Evolutionary conservation across 1,139 yeast species (phyloP), one percentile per base, ranked within the genome.

Genomic region (Torulaspora pretoriensis): DNA sequence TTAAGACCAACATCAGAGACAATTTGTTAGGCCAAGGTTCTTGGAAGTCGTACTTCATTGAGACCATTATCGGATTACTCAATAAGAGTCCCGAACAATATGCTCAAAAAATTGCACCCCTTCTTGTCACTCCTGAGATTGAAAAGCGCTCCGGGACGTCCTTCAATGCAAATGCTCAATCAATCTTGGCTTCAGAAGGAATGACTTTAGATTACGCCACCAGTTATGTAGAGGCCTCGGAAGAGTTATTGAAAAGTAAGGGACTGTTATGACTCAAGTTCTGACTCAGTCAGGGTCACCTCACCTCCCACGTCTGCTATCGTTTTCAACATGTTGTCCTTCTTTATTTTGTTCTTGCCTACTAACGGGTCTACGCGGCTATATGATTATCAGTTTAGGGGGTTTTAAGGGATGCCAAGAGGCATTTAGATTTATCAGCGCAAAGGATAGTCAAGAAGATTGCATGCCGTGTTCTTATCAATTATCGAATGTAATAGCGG

Each of bases 1-100:
- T 68, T 25, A 64, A 57, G 44, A 67, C 72, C 0, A 49, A 51
- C 36, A 68, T 68, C 29, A 58, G 72, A 44, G 42, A 52, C 30
- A 68, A 68, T 43, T 43, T 57, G 12, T 40, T 60, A 22, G 72
- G 70, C 16, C 46, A 45, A 13, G 60, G 59, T 7, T 48, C 55
- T 12, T 53, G 63, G 54, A 46, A 48, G n/a, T 55, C 64, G 2
- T 42, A 41, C 1, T 19, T 51, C 2, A 17, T 60, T 19, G 72
- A 68, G 49, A 42, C 51, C 6, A 1, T 64, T 1, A 35, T 68
- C n/a, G 61, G 68, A 1, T 59, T 60, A 57, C 54, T 63, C 24
- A 53, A 53, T 16, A 60, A 61, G 28, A 57, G 63, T 8, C 61
- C 69, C 2, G 69, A 65, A 23, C 57, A 59, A 24, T 68, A 60